phyloP scores from a whole-genome alignment of 1,139 yeast genomes.

The Geotrichum bryndzae region DNA sequence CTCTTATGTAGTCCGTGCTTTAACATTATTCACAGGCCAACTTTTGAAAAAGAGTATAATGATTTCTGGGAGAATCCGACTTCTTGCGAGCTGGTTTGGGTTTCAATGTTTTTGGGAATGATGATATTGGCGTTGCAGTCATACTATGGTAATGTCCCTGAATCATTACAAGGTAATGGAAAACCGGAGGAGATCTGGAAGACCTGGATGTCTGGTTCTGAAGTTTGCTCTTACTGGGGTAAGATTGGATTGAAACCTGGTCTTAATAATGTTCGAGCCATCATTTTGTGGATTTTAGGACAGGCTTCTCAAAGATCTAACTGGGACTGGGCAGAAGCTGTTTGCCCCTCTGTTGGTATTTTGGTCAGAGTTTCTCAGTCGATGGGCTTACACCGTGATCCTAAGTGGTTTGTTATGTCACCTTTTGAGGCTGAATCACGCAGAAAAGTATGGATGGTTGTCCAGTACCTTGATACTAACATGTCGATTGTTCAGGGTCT shows the following conservation, averaged over 20 bases:
- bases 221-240: constrained; percentile 30
- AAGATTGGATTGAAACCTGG: constrained; percentile 33
- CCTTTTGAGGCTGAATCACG: constrained; percentile 33
- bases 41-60: constrained; percentile 29
- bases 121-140: constrained; percentile 30
- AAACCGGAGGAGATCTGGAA: constrained; percentile 27
- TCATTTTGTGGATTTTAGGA: constrained; percentile 31
- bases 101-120: constrained; percentile 31
- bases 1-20: constrained; percentile 27
- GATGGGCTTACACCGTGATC: constrained; percentile 37
- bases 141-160: constrained; percentile 23
- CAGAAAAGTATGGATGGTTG: constrained; percentile 30
- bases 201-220: constrained; percentile 31
- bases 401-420: constrained; percentile 33
- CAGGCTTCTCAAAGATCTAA: constrained; percentile 23
- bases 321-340: constrained; percentile 28
- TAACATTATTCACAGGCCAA: constrained; percentile 31
- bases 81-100: constrained; percentile 31
- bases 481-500: constrained; percentile 32
- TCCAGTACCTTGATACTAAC: constrained; percentile 28
- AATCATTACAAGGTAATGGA: constrained; percentile 15
- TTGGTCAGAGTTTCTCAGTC: constrained; percentile 30
- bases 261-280: constrained; percentile 30
- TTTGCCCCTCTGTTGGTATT: constrained; percentile 31
- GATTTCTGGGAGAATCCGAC: constrained; percentile 32